A percentile compares a stretch with the other conserved stretches of the same genome.
Evolutionary conservation across 2,329 filamentous ascomycete species (phyloP).

Genomic region (Fusarium buxicola): DNA sequence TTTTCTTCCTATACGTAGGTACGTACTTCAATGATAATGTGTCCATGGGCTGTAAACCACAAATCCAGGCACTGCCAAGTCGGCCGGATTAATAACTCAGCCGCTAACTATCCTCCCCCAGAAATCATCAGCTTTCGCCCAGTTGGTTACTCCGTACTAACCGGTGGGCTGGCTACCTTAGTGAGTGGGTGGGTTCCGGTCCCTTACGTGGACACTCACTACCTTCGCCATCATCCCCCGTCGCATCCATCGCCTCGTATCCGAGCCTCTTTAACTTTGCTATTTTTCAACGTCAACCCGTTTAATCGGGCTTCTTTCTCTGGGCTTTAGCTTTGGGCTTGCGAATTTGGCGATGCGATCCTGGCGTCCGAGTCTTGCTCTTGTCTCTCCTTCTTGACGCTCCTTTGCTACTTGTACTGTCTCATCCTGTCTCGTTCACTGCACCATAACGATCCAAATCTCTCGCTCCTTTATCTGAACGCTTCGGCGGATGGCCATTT

Average conservation of each 20-base stretch:
- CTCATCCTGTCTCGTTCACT: constrained; percentile 11
- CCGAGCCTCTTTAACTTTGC: constrained; percentile 10
- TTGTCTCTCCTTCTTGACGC: constrained; percentile 45
- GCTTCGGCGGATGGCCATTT: constrained; percentile 29
- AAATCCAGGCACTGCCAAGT: constrained; percentile 31
- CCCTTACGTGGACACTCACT: constrained; percentile 46
- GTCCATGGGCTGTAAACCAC: no score
- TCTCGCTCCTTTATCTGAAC: constrained; percentile 32
- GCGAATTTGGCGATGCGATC: constrained; percentile 40
- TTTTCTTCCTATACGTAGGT: background rate
- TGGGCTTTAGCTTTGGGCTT: constrained; percentile 9
- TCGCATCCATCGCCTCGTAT: constrained; percentile 33
- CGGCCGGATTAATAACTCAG: constrained; percentile 33
- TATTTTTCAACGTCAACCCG: constrained; percentile 11
- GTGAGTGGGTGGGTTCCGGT: constrained; percentile 37
- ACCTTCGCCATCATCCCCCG: constrained; percentile 38
- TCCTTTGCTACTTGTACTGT: constrained; percentile 39
- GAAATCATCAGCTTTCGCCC: constrained; percentile 10
- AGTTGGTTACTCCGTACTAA: constrained; percentile 32
- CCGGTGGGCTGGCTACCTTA: constrained; percentile 33
- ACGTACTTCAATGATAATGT: no score
- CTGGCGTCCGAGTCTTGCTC: constrained; percentile 30
- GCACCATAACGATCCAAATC: constrained; percentile 26
- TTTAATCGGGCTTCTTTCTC: constrained; percentile 14
- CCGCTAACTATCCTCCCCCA: constrained; percentile 30